Evolutionary conservation across 495 filamentous ascomycete species (phyloP), one percentile per base, ranked within the genome.

Genomic region (Evernia prunastri): DNA sequence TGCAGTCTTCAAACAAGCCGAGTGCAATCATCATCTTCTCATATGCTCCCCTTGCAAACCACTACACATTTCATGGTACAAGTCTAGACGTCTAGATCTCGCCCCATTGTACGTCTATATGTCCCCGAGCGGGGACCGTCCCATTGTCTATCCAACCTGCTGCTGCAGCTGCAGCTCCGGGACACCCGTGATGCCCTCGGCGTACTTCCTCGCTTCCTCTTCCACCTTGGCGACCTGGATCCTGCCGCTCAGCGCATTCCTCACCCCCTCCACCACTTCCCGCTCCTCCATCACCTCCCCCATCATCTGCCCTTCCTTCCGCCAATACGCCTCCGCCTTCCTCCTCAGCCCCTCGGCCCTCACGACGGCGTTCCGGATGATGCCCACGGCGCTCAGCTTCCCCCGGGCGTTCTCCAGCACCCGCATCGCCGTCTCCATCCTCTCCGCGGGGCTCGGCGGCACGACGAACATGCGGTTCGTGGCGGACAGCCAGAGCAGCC

Each of bases 381-480:
- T 77, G 31, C 78, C 84, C 61, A 82, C 58, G 10, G 81, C 80
- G 58, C 78, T 78, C 59, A 86, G 69, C 71, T 84, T 86, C 53
- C 72, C 68, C 49, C 75, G 74, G 35, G 77, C 74, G 17, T 72
- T 75, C 23, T 78, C 80, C 56, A 86, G 62, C 58, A 75, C 66
- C 54, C 74, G 67, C 60, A 80, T 67, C 23, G 75, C 75, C 10
- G 70, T 65, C 37, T 78, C 73, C 36, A 86, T 70, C 20, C 77
- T 73, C 33, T 86, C 83, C 10, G 73, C 76, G n/a, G 78, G 70
- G 15, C 75, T 72, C 3, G 79, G 76, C 36, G 81, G 82, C n/a
- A 73, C 71, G 59, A 81, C 80, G 67, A 86, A 83, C 70, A 80
- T 79, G 18, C 93, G 84, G 68, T 92, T 88, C 25, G 94, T 96